Base-by-base conservation (phyloP, 192 early-diverging fungal species). In the Fimicolochytrium jonesii region DNA sequence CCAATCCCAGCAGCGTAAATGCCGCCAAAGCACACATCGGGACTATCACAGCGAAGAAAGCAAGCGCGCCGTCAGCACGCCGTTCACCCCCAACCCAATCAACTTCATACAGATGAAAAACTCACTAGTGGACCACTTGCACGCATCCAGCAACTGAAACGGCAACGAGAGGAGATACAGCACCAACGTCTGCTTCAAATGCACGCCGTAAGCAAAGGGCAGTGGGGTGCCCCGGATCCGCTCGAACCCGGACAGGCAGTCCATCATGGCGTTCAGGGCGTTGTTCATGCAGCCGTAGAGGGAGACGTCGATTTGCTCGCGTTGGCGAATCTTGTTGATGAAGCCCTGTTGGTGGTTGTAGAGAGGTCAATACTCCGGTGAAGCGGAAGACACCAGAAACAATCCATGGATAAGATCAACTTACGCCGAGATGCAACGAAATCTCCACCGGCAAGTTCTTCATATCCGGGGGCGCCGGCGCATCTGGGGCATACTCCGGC, bases 181-280 rank as follows among this genome's bases (percentile, higher is more conserved):
- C 20, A 67, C 52, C 32, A 67, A 37, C 18, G 66, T 59, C 31
- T 67, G 66, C 43, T 67, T 67, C 56, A 97, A 72, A 70, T 94
- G 92, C 56, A 92, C 88, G 18, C 79, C 70, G 58, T 95, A 95
- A 4, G 91, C 90, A 37, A 88, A 61, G 9, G 93, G 94, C 61
- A 95, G 89, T 2, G 94, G 94, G 13, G 88, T 90, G 29, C 77
- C 76, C 13, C 87, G 59, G 63, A 97, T 91, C 29, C 94, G 84
- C 76, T 94, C 92, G 60, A 90, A 90, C 5, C 71, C 67, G 36
- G 85, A 41, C 23, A 74, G 23, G 29, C 48, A 55, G 33, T 74
- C 74, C 25, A 69, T 53, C 22, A 69, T 35, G 26, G 48, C 22
- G 17, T 43, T 48, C 48, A 69, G 37, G 26, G 64, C 17, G 18